These are phyloP conservation scores for Diplodia corticola DNA, from an alignment of 2,329 filamentous ascomycete species.

Conservation along the genomic window DNA sequence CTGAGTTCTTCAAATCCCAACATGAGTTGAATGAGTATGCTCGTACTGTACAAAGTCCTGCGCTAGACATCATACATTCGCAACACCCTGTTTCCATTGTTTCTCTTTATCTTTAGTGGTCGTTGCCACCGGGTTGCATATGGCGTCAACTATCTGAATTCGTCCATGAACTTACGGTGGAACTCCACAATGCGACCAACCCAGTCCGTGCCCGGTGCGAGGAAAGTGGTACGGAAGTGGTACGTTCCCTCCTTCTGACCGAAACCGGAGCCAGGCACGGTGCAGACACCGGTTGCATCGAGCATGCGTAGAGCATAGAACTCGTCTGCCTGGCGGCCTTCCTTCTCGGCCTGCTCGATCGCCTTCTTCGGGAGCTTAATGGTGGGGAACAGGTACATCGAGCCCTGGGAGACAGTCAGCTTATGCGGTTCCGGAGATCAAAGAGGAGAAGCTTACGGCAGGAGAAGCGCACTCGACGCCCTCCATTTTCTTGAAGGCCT, in stretches of 20 bases:
- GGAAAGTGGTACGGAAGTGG: constrained; percentile 95
- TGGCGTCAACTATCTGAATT: constrained; percentile 56
- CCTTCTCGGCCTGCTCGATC: constrained; percentile 69
- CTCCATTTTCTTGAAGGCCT: constrained; percentile 92
- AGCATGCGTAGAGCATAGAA: constrained; percentile 92
- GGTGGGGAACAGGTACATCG: constrained; percentile 98
- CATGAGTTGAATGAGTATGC: not conserved
- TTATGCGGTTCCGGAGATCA: not conserved
- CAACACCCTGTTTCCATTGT: not conserved
- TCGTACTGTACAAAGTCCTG: constrained; percentile 5
- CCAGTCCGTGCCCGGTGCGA: constrained; percentile 96
- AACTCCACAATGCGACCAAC: constrained; percentile 83
- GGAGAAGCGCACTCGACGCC: constrained; percentile 88
- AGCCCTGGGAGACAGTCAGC: constrained; percentile 58
- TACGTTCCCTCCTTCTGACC: constrained; percentile 88
- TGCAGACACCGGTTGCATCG: constrained; percentile 90
- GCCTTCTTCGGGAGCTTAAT: constrained; percentile 79
- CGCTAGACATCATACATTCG: constrained; percentile 2
- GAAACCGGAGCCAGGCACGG: constrained; percentile 90
- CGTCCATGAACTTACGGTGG: constrained; percentile 85
- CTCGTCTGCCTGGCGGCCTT: constrained; percentile 78
- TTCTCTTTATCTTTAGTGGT: not conserved
- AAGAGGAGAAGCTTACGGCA: constrained; percentile 51
- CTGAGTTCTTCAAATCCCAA: not conserved
- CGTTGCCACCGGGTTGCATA: not conserved